These are phyloP conservation scores for Leccinum angustisporum DNA, from an alignment of 1,284 basidiomycete genomes.

Conservation along the genomic window DNA sequence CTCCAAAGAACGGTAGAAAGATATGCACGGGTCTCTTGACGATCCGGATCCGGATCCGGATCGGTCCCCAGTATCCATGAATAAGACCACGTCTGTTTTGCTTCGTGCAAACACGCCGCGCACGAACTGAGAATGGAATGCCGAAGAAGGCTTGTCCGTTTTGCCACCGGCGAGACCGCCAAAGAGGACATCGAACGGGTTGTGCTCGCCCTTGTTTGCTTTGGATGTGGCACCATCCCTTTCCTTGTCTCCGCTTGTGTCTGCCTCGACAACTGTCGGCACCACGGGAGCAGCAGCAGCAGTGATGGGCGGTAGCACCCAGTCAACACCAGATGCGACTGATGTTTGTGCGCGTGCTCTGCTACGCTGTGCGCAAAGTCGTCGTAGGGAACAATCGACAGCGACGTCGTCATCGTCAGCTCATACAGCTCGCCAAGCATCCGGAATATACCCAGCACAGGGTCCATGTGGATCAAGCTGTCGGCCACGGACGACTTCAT, in stretches of 20 bases:
- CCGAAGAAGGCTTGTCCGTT: conserved; percentile 38
- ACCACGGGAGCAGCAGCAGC: conserved; percentile 13
- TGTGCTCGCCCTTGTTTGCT: conserved; percentile 23
- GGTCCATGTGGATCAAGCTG: conserved; percentile 72
- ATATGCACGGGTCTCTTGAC: conserved; percentile 54
- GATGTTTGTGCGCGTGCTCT: conserved; percentile 61
- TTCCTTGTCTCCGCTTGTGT: background rate
- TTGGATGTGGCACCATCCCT: background rate
- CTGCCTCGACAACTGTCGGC: conserved; percentile 6
- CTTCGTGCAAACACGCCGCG: conserved; percentile 77
- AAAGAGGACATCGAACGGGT: conserved; percentile 69
- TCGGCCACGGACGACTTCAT: conserved; percentile 84
- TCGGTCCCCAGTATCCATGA: conserved; percentile 66
- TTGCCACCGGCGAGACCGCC: conserved; percentile 21
- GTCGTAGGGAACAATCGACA: conserved; percentile 68
- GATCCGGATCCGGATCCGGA: conserved; percentile 10
- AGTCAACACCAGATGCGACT: conserved; percentile 82
- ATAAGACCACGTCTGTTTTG: conserved; percentile 75
- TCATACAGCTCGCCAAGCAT: conserved; percentile 81
- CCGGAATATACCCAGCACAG: conserved; percentile 79
- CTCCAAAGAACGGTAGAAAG: conserved; percentile 92
- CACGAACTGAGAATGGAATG: conserved; percentile 79
- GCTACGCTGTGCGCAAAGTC: conserved; percentile 70
- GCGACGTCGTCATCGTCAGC: conserved; percentile 63
- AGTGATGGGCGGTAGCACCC: conserved; percentile 42